A percentile compares a stretch with the other conserved stretches of the same genome.
Conservation (phyloP, 2,329 filamentous ascomycete genomes). For the Hymenoscyphus scutula region DNA sequence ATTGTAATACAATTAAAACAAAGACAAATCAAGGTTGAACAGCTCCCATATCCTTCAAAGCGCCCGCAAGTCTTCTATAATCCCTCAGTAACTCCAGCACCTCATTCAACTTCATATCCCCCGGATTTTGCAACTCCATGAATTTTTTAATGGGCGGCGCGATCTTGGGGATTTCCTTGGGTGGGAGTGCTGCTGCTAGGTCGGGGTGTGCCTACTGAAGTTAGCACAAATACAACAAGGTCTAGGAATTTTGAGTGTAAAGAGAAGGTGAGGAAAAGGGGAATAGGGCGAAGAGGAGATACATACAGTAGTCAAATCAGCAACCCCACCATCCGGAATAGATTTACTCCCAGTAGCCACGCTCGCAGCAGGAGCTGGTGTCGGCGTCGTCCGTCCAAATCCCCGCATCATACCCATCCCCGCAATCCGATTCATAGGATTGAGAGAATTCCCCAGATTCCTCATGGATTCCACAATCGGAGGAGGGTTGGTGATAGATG, state of each 20-base stretch:
- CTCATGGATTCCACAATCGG: slow-evolving; percentile 77
- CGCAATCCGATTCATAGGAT: slow-evolving; percentile 76
- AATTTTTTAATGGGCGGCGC: slow-evolving; percentile 70
- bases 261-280: no score
- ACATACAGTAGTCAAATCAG: slow-evolving; percentile 54
- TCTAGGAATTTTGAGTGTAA: no score
- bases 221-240: no score
- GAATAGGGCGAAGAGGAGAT: background rate
- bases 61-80: slow-evolving; percentile 68
- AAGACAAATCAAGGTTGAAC: slow-evolving; percentile 44
- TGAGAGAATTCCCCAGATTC: slow-evolving; percentile 75
- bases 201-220: slow-evolving; percentile 59
- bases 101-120: slow-evolving; percentile 70
- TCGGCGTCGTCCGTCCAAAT: slow-evolving; percentile 59
- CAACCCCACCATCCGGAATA: slow-evolving; percentile 48
- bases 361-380: slow-evolving; percentile 41
- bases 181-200: slow-evolving; percentile 52
- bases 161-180: slow-evolving; percentile 54
- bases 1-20: no score
- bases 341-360: slow-evolving; percentile 43
- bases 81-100: slow-evolving; percentile 70
- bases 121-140: slow-evolving; percentile 67
- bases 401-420: slow-evolving; percentile 72
- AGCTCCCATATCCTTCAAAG: slow-evolving; percentile 60
- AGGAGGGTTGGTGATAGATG: slow-evolving; percentile 46